phyloP scores from a whole-genome alignment of 2,329 filamentous ascomycete species.

The Xylaria sp. region DNA sequence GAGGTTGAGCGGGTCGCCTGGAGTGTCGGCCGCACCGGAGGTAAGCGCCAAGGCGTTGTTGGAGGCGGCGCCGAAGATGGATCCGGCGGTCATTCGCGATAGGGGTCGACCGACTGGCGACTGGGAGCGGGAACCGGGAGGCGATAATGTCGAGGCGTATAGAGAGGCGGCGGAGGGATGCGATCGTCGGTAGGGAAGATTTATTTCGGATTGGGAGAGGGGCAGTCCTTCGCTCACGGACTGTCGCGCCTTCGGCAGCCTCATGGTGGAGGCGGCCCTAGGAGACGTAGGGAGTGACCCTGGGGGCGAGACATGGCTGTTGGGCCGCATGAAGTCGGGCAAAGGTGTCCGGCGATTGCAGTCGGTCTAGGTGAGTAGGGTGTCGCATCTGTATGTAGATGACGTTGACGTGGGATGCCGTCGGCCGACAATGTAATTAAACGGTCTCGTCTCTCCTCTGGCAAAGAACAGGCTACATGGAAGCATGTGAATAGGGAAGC shows the following conservation, averaged over 20 bases:
- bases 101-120: conserved; percentile 66
- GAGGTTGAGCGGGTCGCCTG: conserved; percentile 62
- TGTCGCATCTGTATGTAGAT: conserved; percentile 20
- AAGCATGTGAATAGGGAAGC: not conserved
- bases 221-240: conserved; percentile 52
- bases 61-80: conserved; percentile 56
- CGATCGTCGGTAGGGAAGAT: conserved; percentile 55
- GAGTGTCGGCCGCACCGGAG: conserved; percentile 46
- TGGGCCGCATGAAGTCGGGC: conserved; percentile 33
- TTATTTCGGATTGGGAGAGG: conserved; percentile 55
- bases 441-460: too few species aligned
- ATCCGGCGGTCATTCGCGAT: conserved; percentile 59
- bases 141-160: conserved; percentile 68
- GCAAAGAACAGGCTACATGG: too few species aligned
- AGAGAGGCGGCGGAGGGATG: conserved; percentile 63
- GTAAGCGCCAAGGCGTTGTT: conserved; percentile 49
- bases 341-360: conserved; percentile 7
- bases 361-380: conserved; percentile 9
- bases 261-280: conserved; percentile 62
- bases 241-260: conserved; percentile 64
- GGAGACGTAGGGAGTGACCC: conserved; percentile 72
- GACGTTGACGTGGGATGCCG: not conserved
- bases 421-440: not conserved
- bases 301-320: conserved; percentile 50
- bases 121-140: conserved; percentile 67